A percentile compares a stretch with the other conserved stretches of the same genome.
Evolutionary conservation across 148 eudicot species (phyloP).

Genomic region (Silene uniflora): DNA sequence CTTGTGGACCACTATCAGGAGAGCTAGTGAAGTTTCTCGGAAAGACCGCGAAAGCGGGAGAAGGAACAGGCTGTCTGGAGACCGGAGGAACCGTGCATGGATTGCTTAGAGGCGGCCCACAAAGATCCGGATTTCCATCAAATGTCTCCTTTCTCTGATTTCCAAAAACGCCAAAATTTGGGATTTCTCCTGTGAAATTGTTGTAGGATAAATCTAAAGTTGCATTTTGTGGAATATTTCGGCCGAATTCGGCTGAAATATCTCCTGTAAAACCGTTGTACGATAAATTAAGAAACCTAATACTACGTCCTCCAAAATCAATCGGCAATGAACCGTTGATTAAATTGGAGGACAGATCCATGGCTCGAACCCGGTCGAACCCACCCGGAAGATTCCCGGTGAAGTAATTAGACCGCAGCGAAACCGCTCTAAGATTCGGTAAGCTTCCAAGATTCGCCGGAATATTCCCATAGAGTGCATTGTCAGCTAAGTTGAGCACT

Average conservation of each 20-base stretch:
- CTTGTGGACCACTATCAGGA: constrained; percentile 19
- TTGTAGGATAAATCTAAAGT: constrained; percentile 75
- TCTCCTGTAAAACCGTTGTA: constrained; percentile 62
- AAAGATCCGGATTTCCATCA: constrained; percentile 55
- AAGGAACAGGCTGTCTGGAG: constrained; percentile 29
- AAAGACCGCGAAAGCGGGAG: constrained; percentile 83
- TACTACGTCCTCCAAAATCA: constrained; percentile 41
- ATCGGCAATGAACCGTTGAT: constrained; percentile 64
- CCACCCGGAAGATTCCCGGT: constrained; percentile 50
- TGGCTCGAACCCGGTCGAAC: constrained; percentile 37
- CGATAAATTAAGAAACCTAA: constrained; percentile 51
- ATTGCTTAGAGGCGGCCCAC: constrained; percentile 51
- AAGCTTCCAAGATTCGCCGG: constrained; percentile 50
- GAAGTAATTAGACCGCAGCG: constrained; percentile 51
- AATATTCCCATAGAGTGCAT: constrained; percentile 54
- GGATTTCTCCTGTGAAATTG: constrained; percentile 65
- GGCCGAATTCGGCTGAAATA: constrained; percentile 54
- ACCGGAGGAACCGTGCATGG: constrained; percentile 42
- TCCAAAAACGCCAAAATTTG: constrained; percentile 41
- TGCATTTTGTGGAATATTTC: constrained; percentile 47
- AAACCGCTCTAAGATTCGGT: constrained; percentile 42
- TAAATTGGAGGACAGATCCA: constrained; percentile 69
- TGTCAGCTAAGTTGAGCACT: constrained; percentile 55
- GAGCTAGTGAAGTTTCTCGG: constrained; percentile 35
- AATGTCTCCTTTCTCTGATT: constrained; percentile 44